phyloP scores from a whole-genome alignment of 1,284 basidiomycete genomes.

The Irpex sp. region DNA sequence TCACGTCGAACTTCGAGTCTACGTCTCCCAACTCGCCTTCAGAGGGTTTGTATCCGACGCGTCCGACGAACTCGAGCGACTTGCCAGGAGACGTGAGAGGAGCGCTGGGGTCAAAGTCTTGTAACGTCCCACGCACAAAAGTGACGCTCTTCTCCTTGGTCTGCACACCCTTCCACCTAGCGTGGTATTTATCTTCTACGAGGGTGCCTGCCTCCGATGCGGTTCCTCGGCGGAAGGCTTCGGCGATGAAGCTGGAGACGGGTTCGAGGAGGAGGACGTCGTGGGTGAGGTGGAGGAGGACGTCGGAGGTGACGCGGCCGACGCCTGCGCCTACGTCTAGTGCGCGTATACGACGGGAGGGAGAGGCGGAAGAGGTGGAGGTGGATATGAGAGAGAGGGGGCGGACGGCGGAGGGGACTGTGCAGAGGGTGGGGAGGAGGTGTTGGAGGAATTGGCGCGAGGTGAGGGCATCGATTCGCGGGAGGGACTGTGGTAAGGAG shows the following conservation, averaged over 20 bases:
- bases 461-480: slow-evolving; percentile 83
- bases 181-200: slow-evolving; percentile 9
- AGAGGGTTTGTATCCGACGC: slow-evolving; percentile 51
- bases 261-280: slow-evolving; percentile 90
- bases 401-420: slow-evolving; percentile 65
- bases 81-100: slow-evolving; percentile 34
- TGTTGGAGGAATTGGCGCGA: slow-evolving; percentile 84
- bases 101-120: slow-evolving; percentile 65
- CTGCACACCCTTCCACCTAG: slow-evolving; percentile 67
- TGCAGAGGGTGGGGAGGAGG: slow-evolving; percentile 75
- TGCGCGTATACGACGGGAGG: slow-evolving; percentile 54
- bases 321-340: slow-evolving; percentile 92
- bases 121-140: slow-evolving; percentile 75
- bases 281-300: slow-evolving; percentile 80
- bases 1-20: slow-evolving; percentile 65
- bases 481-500: slow-evolving; percentile 61
- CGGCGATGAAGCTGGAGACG: slow-evolving; percentile 70
- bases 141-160: slow-evolving; percentile 73
- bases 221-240: slow-evolving; percentile 57
- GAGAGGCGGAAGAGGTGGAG: neutral
- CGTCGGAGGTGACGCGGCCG: slow-evolving; percentile 84
- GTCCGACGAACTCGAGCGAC: slow-evolving; percentile 42
- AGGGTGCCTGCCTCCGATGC: slow-evolving; percentile 27
- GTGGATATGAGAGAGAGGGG: slow-evolving; percentile 16
- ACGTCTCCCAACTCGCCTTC: slow-evolving; percentile 14